phyloP scores from a whole-genome alignment of 306 rosid species.

The Oxytropis ochrocephala region DNA sequence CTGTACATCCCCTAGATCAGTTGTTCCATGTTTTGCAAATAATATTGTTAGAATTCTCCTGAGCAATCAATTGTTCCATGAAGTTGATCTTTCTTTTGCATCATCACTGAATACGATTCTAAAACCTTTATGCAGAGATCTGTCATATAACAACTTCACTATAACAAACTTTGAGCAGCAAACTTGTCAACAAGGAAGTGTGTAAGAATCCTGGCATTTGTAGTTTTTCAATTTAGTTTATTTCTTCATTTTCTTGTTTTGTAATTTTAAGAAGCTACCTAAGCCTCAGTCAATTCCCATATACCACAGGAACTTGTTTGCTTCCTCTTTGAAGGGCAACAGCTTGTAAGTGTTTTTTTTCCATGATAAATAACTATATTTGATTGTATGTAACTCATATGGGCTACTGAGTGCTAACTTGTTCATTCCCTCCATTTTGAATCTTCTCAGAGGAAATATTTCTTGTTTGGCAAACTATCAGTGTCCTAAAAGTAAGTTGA shows the following conservation, averaged over 20 bases:
- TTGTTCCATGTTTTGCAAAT: neutral
- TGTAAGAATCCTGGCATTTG: constrained; percentile 29
- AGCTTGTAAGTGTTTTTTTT: constrained; percentile 40
- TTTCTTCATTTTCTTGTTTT: neutral
- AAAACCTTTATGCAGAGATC: constrained; percentile 32
- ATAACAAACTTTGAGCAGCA: neutral
- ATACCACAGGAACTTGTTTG: constrained; percentile 51
- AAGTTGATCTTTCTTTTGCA: neutral
- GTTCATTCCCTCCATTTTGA: neutral
- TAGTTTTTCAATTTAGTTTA: neutral
- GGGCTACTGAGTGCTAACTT: constrained; percentile 12
- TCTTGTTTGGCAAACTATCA: constrained; percentile 28
- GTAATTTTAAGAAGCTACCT: neutral
- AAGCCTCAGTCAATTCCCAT: neutral
- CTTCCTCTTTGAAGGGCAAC: constrained; percentile 33
- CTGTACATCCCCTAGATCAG: neutral
- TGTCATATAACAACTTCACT: constrained; percentile 47
- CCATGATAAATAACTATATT: neutral
- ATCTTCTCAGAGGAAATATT: constrained; percentile 28
- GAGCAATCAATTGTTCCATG: neutral
- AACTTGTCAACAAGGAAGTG: constrained; percentile 22
- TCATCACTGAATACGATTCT: neutral
- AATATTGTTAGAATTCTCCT: neutral
- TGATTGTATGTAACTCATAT: neutral
- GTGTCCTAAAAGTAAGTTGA: constrained; percentile 33